phyloP scores from a whole-genome alignment of 1,284 basidiomycete species.

The Tylopilus sp. region DNA sequence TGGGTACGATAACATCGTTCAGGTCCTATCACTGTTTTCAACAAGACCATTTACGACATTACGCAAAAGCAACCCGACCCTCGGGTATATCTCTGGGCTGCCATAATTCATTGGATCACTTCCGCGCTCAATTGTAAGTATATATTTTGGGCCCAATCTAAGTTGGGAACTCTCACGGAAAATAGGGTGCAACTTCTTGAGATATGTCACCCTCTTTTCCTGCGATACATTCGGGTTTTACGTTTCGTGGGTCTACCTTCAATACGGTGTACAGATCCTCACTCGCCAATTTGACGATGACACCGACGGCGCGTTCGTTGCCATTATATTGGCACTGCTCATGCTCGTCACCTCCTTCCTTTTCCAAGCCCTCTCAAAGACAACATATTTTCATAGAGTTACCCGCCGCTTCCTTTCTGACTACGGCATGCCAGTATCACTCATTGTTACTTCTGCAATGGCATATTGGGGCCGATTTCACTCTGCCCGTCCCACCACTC shows the following conservation, averaged over 20 bases:
- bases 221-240: constrained; percentile 97
- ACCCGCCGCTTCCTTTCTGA: constrained; percentile 83
- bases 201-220: constrained; percentile 92
- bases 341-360: constrained; percentile 82
- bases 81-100: constrained; percentile 95
- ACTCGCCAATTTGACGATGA: constrained; percentile 71
- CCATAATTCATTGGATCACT: constrained; percentile 92
- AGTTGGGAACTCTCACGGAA: constrained; percentile 19
- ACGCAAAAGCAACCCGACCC: constrained; percentile 66
- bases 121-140: constrained; percentile 84
- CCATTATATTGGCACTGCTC: constrained; percentile 81
- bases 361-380: constrained; percentile 74
- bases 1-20: constrained; percentile 1
- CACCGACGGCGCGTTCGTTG: constrained; percentile 71
- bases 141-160: neutral
- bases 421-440: constrained; percentile 91
- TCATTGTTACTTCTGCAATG: constrained; percentile 78
- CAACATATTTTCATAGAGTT: constrained; percentile 77
- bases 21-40: constrained; percentile 92
- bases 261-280: constrained; percentile 88
- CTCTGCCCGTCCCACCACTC: constrained; percentile 68
- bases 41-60: constrained; percentile 91
- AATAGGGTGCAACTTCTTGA: constrained; percentile 83
- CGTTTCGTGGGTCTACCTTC: constrained; percentile 90
- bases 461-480: constrained; percentile 91